Evolutionary conservation across 179 eudicot genomes (phyloP).

Genomic region (Beta corolliflora): DNA sequence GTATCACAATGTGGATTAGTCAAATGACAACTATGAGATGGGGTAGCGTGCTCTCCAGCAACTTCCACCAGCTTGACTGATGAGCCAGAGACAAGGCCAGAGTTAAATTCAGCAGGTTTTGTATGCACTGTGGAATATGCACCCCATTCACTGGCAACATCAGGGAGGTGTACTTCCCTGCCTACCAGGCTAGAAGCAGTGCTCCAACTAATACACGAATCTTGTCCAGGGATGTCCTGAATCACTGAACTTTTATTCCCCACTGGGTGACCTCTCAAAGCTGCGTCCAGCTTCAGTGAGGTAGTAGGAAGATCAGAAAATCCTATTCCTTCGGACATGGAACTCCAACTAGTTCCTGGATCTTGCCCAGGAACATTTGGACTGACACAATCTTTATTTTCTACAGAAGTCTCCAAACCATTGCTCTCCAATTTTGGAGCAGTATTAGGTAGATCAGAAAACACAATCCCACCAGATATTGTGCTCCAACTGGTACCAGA

Average conservation of each 20-base stretch:
- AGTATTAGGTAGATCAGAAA: constrained; percentile 29
- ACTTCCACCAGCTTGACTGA: constrained; percentile 43
- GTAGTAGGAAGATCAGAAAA: constrained; percentile 26
- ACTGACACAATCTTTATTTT: constrained; percentile 23
- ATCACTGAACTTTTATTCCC: constrained; percentile 38
- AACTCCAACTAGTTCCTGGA: constrained; percentile 35
- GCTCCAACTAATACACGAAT: constrained; percentile 48
- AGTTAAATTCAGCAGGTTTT: constrained; percentile 50
- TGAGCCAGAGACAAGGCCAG: constrained; percentile 44
- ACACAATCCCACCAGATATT: constrained; percentile 24
- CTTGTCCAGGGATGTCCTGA: constrained; percentile 37
- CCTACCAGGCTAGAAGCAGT: constrained; percentile 39
- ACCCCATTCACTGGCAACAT: constrained; percentile 58
- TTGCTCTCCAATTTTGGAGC: constrained; percentile 20
- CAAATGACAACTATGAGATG: constrained; percentile 31
- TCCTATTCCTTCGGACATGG: constrained; percentile 26
- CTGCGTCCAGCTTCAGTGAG: constrained; percentile 28
- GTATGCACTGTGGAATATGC: constrained; percentile 46
- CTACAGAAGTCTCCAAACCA: constrained; percentile 31
- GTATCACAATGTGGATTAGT: constrained; percentile 39
- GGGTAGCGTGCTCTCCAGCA: constrained; percentile 30
- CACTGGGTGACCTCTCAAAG: constrained; percentile 30
- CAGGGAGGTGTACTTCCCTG: constrained; percentile 45
- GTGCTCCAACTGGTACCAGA: constrained; percentile 34
- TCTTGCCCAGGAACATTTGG: constrained; percentile 29